Evolutionary conservation across 768 basidiomycete species (phyloP).

Genomic region (Piloderma croceum): DNA sequence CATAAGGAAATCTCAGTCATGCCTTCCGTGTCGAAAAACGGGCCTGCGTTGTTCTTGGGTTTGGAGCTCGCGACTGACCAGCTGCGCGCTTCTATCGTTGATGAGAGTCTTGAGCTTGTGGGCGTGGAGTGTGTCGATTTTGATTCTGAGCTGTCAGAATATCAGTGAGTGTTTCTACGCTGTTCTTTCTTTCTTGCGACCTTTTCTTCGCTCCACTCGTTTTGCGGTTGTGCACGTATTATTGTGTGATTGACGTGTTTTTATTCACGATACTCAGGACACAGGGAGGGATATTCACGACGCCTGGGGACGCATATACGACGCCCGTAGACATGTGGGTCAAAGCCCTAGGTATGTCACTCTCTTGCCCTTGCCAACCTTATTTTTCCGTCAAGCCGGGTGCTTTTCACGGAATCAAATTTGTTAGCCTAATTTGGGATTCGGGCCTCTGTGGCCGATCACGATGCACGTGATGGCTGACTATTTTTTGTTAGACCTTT

Average conservation of each 20-base stretch:
- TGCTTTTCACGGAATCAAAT: conserved; percentile 52
- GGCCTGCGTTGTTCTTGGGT: conserved; percentile 68
- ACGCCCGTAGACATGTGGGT: conserved; percentile 92
- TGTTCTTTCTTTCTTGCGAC: too few species aligned
- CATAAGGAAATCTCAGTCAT: too few species aligned
- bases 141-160: conserved; percentile 72
- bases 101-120: conserved; percentile 75
- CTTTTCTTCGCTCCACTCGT: conserved; percentile 8
- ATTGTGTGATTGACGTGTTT: conserved; percentile 7
- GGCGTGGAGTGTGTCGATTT: conserved; percentile 82
- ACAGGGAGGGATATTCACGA: conserved; percentile 81
- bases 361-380: conserved; percentile 9
- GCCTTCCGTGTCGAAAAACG: conserved; percentile 34
- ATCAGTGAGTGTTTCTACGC: conserved; percentile 64
- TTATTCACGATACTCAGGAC: too few species aligned
- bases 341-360: conserved; percentile 67
- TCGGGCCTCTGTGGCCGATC: too few species aligned
- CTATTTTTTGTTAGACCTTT: conserved; percentile 48
- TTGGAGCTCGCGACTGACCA: conserved; percentile 84
- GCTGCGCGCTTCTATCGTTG: conserved; percentile 76
- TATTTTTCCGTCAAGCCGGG: conserved; percentile 18
- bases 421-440: too few species aligned
- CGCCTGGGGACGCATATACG: conserved; percentile 80
- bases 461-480: too few species aligned
- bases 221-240: conserved; percentile 9